Conservation (phyloP, 192 early-diverging fungal genomes). For the Helicostylum pulchrum region DNA sequence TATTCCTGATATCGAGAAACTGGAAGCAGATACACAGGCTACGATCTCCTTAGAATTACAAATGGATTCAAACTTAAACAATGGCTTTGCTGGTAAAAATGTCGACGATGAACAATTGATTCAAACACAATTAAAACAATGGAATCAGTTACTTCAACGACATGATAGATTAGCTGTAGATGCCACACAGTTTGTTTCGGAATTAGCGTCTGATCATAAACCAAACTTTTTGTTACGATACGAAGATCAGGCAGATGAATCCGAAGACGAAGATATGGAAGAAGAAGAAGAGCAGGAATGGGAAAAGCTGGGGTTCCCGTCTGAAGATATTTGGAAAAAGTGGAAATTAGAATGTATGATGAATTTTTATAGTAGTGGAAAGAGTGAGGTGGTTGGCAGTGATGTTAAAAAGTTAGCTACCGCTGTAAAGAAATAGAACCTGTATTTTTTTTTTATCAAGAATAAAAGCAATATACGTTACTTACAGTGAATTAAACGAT, state of each 20-base stretch:
- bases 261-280: slow-evolving; percentile 10
- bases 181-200: slow-evolving; percentile 10
- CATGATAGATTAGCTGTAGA: slow-evolving; percentile 33
- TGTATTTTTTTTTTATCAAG: too few relatives aligned
- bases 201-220: slow-evolving; percentile 20
- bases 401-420: slow-evolving; percentile 30
- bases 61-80: background rate
- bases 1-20: slow-evolving; percentile 39
- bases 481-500: too few relatives aligned
- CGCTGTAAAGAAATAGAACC: slow-evolving; percentile 4
- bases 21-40: slow-evolving; percentile 29
- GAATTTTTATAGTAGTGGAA: slow-evolving; percentile 37
- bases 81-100: background rate
- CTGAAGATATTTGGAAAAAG: slow-evolving; percentile 30
- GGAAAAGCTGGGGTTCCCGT: slow-evolving; percentile 33
- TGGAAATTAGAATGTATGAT: slow-evolving; percentile 40
- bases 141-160: slow-evolving; percentile 18
- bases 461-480: too few relatives aligned
- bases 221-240: slow-evolving; percentile 14
- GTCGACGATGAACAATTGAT: slow-evolving; percentile 24
- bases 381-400: slow-evolving; percentile 26
- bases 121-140: slow-evolving; percentile 17
- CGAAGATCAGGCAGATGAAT: slow-evolving; percentile 14
- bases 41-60: slow-evolving; percentile 25
- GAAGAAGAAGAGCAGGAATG: slow-evolving; percentile 25